Percentiles rank a stretch among this genome's conserved stretches.
These are phyloP conservation scores for Biscutella laevigata DNA, from an alignment of 441 rosid species.

Conservation along the genomic window DNA sequence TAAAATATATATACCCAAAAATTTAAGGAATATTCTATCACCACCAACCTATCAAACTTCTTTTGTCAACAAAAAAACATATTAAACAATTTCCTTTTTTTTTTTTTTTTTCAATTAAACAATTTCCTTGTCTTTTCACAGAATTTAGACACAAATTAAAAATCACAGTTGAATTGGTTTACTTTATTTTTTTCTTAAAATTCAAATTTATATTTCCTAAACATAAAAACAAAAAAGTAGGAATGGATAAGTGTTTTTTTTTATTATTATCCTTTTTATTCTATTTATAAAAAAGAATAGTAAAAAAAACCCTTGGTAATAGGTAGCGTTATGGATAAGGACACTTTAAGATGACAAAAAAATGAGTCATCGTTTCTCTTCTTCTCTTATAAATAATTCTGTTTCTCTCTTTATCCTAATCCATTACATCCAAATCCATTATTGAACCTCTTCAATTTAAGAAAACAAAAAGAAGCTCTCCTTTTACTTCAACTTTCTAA, in stretches of 20 bases:
- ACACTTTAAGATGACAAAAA: conserved; percentile 19
- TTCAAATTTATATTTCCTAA: too few species aligned
- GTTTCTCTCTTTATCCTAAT: neutral
- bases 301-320: neutral
- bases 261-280: too few species aligned
- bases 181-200: neutral
- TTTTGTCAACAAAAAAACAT: too few species aligned
- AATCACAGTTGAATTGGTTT: neutral
- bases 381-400: neutral
- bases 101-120: too few species aligned
- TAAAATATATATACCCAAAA: neutral
- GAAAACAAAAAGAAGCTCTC: neutral
- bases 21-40: too few species aligned
- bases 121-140: conserved; percentile 1
- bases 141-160: neutral
- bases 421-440: conserved; percentile 1
- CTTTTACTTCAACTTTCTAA: neutral
- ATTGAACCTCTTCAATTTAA: neutral
- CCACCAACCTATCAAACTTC: conserved; percentile 18
- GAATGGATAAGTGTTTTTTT: too few species aligned
- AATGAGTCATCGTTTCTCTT: conserved; percentile 18
- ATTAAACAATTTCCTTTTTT: too few species aligned
- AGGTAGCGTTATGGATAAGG: conserved; percentile 27
- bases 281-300: neutral
- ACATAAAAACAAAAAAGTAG: conserved; percentile 4